Conservation (phyloP, 2,329 filamentous ascomycete species). For the Sporothrix luriei region DNA sequence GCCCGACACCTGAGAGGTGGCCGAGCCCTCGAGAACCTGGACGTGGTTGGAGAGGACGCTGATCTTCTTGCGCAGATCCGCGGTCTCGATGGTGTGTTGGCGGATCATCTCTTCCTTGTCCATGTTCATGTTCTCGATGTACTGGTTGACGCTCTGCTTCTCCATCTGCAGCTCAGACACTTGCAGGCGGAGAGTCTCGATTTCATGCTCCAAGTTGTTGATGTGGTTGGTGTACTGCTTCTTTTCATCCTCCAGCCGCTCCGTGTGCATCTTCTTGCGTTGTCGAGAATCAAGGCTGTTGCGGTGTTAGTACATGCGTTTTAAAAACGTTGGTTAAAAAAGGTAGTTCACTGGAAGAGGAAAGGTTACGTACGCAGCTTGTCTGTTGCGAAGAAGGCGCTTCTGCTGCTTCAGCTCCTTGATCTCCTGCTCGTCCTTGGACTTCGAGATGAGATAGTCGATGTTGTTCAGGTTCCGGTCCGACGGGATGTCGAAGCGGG, state of each 20-base stretch:
- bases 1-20: conserved; percentile 50
- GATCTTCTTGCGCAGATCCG: conserved; percentile 90
- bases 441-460: conserved; percentile 85
- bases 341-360: conserved; percentile 20
- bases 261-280: conserved; percentile 97
- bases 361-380: conserved; percentile 77
- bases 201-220: conserved; percentile 74
- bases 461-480: conserved; percentile 94
- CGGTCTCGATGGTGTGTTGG: conserved; percentile 84
- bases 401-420: conserved; percentile 99
- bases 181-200: conserved; percentile 67
- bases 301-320: conserved; percentile 30
- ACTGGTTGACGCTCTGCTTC: conserved; percentile 72
- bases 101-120: conserved; percentile 93
- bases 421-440: conserved; percentile 86
- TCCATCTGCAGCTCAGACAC: conserved; percentile 71
- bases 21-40: conserved; percentile 68
- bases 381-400: conserved; percentile 87
- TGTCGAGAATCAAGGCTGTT: conserved; percentile 88
- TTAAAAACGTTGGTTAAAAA: conserved; percentile 32
- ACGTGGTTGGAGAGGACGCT: conserved; percentile 74
- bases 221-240: conserved; percentile 82
- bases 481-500: conserved; percentile 92
- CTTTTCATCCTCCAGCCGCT: conserved; percentile 95
- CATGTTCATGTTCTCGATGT: conserved; percentile 73